A percentile compares a stretch with the other conserved stretches of the same genome.
Conservation (phyloP, 768 basidiomycete species). For the Boletus reticulatus region DNA sequence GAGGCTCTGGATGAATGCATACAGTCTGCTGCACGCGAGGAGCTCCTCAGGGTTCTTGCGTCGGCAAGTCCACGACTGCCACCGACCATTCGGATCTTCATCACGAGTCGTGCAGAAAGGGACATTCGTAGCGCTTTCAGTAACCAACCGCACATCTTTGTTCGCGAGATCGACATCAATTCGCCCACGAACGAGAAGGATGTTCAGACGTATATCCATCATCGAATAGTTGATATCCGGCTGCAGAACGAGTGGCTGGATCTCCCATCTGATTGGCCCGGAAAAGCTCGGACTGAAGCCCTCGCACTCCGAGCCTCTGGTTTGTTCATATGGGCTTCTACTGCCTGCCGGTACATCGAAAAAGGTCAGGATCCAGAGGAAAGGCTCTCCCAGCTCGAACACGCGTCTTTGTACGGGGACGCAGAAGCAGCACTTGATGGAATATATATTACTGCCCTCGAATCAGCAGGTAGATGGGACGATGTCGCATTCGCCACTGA, state of each 20-base stretch:
- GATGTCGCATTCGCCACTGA: constrained; percentile 28
- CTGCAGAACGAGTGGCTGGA: constrained; percentile 26
- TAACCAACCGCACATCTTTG: constrained; percentile 7
- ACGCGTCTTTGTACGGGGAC: constrained; percentile 18
- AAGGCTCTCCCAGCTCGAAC: constrained; percentile 25
- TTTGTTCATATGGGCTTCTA: constrained; percentile 34
- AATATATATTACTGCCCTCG: constrained; percentile 31
- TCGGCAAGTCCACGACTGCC: constrained; percentile 19
- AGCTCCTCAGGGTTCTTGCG: constrained; percentile 29
- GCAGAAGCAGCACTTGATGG: constrained; percentile 29
- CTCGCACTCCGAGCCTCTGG: constrained; percentile 30
- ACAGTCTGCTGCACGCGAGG: constrained; percentile 20
- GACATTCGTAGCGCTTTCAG: constrained; percentile 24
- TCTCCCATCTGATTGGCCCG: constrained; percentile 31
- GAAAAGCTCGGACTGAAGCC: constrained; percentile 12
- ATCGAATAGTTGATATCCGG: constrained; percentile 26
- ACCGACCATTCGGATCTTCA: constrained; percentile 29
- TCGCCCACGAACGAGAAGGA: constrained; percentile 25
- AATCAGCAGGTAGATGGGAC: constrained; percentile 30
- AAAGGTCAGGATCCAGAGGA: constrained; percentile 31
- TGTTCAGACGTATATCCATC: constrained; percentile 24
- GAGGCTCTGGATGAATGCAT: constrained; percentile 37
- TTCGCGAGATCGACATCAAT: constrained; percentile 25
- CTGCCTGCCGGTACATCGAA: constrained; percentile 33
- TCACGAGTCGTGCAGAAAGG: constrained; percentile 33